Evolutionary conservation across 2,329 filamentous ascomycete genomes (phyloP), one percentile per base, ranked within the genome.

Genomic region (Drechmeria coniospora): DNA sequence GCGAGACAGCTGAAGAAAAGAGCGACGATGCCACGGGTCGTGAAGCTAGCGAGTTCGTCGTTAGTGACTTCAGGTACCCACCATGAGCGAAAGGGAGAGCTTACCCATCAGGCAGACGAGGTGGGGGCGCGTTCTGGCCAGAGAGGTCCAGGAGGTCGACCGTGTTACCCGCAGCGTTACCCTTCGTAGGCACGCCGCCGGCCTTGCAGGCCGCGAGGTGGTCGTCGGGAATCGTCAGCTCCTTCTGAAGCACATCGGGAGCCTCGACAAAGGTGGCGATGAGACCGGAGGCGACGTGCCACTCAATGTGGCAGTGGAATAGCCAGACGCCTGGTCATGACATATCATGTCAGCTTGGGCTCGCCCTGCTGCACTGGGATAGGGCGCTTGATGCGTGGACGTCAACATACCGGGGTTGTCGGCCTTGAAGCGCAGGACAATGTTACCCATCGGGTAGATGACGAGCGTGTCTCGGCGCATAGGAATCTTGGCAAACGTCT

Each of bases 301-400:
- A 87, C 44, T 81, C 77, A 29, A 86, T 76, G 46, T 87, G 80
- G 51, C 79, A 86, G 51, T 84, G 79, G 55, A 84, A 79, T 4
- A 79, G 49, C 74, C 74, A 79, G 14, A 79, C 57, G 21, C 68
- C 58, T 58, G n/a, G n/a, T n/a, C n/a, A n/a, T n/a, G n/a, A n/a
- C n/a, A n/a, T n/a, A n/a, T n/a, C n/a, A n/a, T n/a, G n/a, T n/a
- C n/a, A n/a, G n/a, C n/a, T n/a, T n/a, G n/a, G n/a, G n/a, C n/a
- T n/a, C n/a, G n/a, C n/a, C n/a, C n/a, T n/a, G n/a, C n/a, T n/a
- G 14, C 8, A 19, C n/a, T 6, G 7, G 7, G 4, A 24, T 29
- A 18, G 17, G 21, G 14, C 3, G 13, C 4, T 16, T 4, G 8
- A n/a, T 19, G 26, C n/a, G n/a, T n/a, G n/a, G n/a, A n/a, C n/a